These are phyloP conservation scores for Leishmania turanica DNA, from an alignment of 208 protist species.

Conservation along the genomic window DNA sequence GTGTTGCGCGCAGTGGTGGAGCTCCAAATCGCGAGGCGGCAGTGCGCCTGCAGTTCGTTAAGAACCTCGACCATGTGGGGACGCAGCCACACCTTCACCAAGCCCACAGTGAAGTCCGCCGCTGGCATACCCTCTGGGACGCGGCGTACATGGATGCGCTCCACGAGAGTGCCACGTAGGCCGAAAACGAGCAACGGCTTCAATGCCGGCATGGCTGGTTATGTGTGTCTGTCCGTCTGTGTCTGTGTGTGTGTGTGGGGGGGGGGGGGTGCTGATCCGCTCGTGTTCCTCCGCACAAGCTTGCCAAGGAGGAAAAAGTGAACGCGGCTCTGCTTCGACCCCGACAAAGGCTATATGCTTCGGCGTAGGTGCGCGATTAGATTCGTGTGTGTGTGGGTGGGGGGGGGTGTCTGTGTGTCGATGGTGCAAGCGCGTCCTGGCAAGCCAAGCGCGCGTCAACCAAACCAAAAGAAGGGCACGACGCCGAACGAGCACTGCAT, in stretches of 20 bases:
- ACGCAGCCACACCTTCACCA: conserved; percentile 83
- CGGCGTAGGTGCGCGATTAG: not conserved
- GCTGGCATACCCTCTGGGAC: conserved; percentile 64
- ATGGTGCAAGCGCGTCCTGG: not conserved
- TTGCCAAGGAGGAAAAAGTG: not conserved
- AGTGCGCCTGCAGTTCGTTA: conserved; percentile 64
- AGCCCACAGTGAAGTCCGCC: conserved; percentile 70
- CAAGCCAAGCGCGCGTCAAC: not conserved
- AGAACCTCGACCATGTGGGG: conserved; percentile 70
- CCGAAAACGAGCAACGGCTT: conserved; percentile 85
- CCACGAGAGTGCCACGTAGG: conserved; percentile 83
- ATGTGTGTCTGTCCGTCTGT: not conserved
- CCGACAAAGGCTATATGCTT: not conserved
- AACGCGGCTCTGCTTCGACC: not conserved
- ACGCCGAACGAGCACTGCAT: not conserved
- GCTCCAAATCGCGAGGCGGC: conserved; percentile 88
- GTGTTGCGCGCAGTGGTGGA: conserved; percentile 88
- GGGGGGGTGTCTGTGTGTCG: not conserved
- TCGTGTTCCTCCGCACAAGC: not conserved
- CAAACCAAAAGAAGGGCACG: not conserved
- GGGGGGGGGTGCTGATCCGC: not conserved
- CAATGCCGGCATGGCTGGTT: conserved; percentile 29
- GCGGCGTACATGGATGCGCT: conserved; percentile 73
- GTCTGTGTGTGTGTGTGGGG: not conserved
- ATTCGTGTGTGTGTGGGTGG: not conserved